A percentile compares a stretch with the other conserved stretches of the same genome.
phyloP scores from a whole-genome alignment of 768 basidiomycete genomes.

The Boletus sp. region DNA sequence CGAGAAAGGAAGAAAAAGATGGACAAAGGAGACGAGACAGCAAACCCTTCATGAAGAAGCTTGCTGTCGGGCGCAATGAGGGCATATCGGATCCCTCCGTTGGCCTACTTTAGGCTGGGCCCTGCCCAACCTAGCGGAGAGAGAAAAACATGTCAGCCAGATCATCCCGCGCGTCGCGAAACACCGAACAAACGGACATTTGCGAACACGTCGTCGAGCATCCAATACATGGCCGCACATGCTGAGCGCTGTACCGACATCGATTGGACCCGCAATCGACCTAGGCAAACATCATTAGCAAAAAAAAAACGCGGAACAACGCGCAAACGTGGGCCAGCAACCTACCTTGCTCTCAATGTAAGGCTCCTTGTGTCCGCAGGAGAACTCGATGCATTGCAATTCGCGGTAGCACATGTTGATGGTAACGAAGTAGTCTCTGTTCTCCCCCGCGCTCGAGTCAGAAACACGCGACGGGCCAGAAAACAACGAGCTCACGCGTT shows the following conservation, averaged over 20 bases:
- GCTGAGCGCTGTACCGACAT: slow-evolving; percentile 44
- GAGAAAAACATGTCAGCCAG: slow-evolving; percentile 13
- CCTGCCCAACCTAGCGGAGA: slow-evolving; percentile 18
- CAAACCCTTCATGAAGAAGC: slow-evolving; percentile 2
- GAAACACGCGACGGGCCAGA: background rate
- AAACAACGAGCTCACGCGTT: slow-evolving; percentile 12
- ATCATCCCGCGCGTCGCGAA: background rate
- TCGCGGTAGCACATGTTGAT: slow-evolving; percentile 44
- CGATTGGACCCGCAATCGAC: slow-evolving; percentile 39
- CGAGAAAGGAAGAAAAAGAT: background rate
- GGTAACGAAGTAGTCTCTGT: slow-evolving; percentile 10
- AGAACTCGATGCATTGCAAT: slow-evolving; percentile 34
- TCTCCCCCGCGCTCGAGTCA: slow-evolving; percentile 4
- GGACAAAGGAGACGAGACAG: background rate
- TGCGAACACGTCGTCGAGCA: slow-evolving; percentile 41
- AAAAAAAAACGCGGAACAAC: slow-evolving; percentile 18
- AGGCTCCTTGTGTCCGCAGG: slow-evolving; percentile 38
- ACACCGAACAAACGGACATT: slow-evolving; percentile 28
- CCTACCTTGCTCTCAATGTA: slow-evolving; percentile 29
- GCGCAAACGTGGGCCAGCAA: slow-evolving; percentile 21
- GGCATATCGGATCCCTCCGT: slow-evolving; percentile 17
- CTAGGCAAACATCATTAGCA: slow-evolving; percentile 23
- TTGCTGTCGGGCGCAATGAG: slow-evolving; percentile 18
- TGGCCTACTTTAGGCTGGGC: slow-evolving; percentile 21
- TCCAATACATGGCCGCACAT: slow-evolving; percentile 32